These are phyloP conservation scores for Flammula alnicola DNA, from an alignment of 1,284 basidiomycete genomes.

Conservation along the genomic window DNA sequence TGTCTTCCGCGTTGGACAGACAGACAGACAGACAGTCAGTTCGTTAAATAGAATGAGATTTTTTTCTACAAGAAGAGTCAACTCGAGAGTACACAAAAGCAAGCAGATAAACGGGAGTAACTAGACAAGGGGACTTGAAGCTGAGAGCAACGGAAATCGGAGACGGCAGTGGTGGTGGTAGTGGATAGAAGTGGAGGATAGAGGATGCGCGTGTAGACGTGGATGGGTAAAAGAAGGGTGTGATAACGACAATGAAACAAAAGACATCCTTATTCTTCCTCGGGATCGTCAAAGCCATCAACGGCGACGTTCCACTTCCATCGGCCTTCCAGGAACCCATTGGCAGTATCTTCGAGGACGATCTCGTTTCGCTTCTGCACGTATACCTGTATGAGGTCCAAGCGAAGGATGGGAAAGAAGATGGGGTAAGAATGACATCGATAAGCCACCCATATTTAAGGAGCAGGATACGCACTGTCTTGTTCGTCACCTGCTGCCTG, in stretches of 20 bases:
- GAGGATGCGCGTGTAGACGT: constrained; percentile 1
- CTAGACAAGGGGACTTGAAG: not conserved
- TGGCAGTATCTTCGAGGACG: constrained; percentile 91
- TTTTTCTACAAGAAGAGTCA: not conserved
- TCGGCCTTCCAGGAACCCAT: constrained; percentile 87
- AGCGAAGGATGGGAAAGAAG: too few relatives aligned
- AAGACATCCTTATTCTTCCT: constrained; percentile 13
- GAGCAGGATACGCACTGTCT: constrained; percentile 64
- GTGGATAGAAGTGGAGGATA: not conserved
- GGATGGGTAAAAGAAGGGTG: not conserved
- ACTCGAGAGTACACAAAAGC: not conserved
- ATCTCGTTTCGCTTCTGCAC: constrained; percentile 97
- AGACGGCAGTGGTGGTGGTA: not conserved
- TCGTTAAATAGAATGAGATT: not conserved
- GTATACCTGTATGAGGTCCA: too few relatives aligned
- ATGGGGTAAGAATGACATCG: too few relatives aligned
- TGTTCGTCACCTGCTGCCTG: constrained; percentile 93
- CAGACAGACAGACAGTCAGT: too few relatives aligned
- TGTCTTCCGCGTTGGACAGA: too few relatives aligned
- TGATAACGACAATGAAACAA: not conserved
- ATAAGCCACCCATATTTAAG: too few relatives aligned
- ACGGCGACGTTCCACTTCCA: constrained; percentile 77
- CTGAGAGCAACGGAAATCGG: not conserved
- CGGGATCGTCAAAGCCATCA: constrained; percentile 62
- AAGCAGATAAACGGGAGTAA: not conserved